Evolutionary conservation across 2,329 filamentous ascomycete genomes (phyloP).

Genomic region (Anthostomella pinea): DNA sequence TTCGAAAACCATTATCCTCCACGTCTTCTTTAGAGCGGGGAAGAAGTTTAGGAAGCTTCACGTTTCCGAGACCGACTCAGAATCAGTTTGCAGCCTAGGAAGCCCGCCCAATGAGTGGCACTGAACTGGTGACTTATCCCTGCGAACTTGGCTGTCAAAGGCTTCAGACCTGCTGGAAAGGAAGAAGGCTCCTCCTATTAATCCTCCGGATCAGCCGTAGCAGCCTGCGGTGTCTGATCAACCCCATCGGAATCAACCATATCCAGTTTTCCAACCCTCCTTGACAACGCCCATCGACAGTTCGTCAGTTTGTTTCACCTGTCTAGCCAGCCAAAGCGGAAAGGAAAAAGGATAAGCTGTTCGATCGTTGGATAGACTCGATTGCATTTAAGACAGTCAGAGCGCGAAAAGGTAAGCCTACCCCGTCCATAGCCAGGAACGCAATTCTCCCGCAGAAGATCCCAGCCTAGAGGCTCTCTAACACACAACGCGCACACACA

Average conservation of each 20-base stretch:
- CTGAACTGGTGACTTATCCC: conserved; percentile 20
- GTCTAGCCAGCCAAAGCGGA: conserved; percentile 12
- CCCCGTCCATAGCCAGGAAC: conserved; percentile 14
- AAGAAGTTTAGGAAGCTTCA: conserved; percentile 29
- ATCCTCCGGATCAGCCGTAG: conserved; percentile 23
- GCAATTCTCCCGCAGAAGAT: neutral
- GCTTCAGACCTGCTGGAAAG: conserved; percentile 24
- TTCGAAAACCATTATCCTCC: conserved; percentile 15
- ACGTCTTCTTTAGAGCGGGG: conserved; percentile 15
- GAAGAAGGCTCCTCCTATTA: conserved; percentile 31
- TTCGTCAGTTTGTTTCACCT: conserved; percentile 27
- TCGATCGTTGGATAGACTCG: conserved; percentile 21
- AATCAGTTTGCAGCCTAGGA: conserved; percentile 32
- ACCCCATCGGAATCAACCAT: conserved; percentile 21
- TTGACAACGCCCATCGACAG: conserved; percentile 9
- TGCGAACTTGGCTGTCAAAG: conserved; percentile 30
- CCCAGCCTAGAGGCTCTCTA: conserved; percentile 8
- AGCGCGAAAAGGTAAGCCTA: conserved; percentile 15
- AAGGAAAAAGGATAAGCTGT: conserved; percentile 12
- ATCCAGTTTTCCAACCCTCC: conserved; percentile 18
- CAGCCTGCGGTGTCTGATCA: conserved; percentile 23
- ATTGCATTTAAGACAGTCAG: conserved; percentile 27
- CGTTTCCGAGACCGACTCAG: conserved; percentile 35
- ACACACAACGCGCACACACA: conserved; percentile 16
- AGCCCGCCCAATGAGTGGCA: conserved; percentile 28